Base-by-base conservation (phyloP, 2,329 filamentous ascomycete species). In the Xylaria sp. region DNA sequence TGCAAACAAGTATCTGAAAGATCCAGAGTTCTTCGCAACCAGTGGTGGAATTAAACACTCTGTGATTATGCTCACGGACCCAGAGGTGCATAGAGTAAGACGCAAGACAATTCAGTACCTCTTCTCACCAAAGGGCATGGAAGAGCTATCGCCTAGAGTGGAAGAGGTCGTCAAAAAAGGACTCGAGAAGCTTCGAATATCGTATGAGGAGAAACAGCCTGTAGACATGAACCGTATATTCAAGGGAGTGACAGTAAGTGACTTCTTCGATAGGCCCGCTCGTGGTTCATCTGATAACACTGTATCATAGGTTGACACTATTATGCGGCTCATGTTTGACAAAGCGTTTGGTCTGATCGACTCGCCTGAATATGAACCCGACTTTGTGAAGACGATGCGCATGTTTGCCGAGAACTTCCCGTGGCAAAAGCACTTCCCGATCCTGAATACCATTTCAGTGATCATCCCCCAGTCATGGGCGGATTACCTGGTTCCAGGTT, bases 331-430 rank as follows among this genome's bases (percentile, higher is more conserved):
- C 3, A 60, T 71, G 59, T 67, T 67, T 9, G 67, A 67, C 15
- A 67, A 67, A 39, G 31, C 60, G 1, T 56, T 69, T 20, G 51
- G 57, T n/a, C 25, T 69, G n/a, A 67, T 67, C 12, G 66, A 68
- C 20, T 46, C 66, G 6, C 49, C 49, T 8, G 66, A 66, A 33
- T 63, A 67, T 28, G 64, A 71, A 9, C 69, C 64, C 7, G 54
- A 56, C 3, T 71, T 69, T 28, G 49, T 69, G 1, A 55, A 49
- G 25, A 67, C 60, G 1, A 67, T 71, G 69, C 63, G 55, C 55
- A 65, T 67, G 46, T 71, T 71, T 51, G 63, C 69, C n/a, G 67
- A 69, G 2, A 71, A 67, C 52, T 71, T 71, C 36, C n/a, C 55
- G 0, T 55, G 57, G 55, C 66, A 61, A 18, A 71, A 69, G 46